A percentile compares a stretch with the other conserved stretches of the same genome.
phyloP scores from a whole-genome alignment of 2,329 filamentous ascomycete genomes.

The Pezicula carpinea region DNA sequence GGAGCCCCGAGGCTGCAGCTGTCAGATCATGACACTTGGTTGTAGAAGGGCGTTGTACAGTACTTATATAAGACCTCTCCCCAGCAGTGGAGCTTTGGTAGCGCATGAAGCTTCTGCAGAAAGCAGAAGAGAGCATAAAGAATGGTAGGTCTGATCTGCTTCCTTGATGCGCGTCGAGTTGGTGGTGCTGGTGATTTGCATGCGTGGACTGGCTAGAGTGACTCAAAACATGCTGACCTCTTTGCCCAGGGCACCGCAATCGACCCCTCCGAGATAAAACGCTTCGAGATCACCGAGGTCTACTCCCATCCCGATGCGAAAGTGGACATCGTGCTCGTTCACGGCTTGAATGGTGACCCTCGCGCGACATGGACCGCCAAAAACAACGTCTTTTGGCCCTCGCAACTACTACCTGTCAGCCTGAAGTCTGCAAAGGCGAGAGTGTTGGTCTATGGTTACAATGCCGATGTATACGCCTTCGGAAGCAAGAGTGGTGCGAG shows the following conservation, averaged over 20 bases:
- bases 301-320: slow-evolving; percentile 54
- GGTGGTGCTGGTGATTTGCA: too few species aligned
- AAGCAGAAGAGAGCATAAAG: not conserved
- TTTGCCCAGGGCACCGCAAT: slow-evolving; percentile 41
- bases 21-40: not conserved
- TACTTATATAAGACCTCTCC: not conserved
- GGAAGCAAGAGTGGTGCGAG: slow-evolving; percentile 48
- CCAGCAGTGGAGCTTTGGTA: not conserved
- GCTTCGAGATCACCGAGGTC: slow-evolving; percentile 55
- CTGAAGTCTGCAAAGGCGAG: slow-evolving; percentile 55
- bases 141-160: not conserved
- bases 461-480: slow-evolving; percentile 56
- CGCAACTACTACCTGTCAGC: slow-evolving; percentile 58
- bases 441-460: slow-evolving; percentile 69
- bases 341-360: slow-evolving; percentile 64
- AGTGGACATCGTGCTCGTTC: slow-evolving; percentile 65
- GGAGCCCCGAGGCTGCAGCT: not conserved
- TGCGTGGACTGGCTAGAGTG: not conserved
- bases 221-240: slow-evolving; percentile 3
- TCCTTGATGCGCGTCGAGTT: not conserved
- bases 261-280: slow-evolving; percentile 39
- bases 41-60: not conserved
- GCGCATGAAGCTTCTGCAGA: not conserved
- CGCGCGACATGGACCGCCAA: slow-evolving; percentile 56
- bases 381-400: slow-evolving; percentile 61